These are phyloP conservation scores for Penicillium cinerascens DNA, from an alignment of 495 filamentous ascomycete genomes.

Conservation along the genomic window DNA sequence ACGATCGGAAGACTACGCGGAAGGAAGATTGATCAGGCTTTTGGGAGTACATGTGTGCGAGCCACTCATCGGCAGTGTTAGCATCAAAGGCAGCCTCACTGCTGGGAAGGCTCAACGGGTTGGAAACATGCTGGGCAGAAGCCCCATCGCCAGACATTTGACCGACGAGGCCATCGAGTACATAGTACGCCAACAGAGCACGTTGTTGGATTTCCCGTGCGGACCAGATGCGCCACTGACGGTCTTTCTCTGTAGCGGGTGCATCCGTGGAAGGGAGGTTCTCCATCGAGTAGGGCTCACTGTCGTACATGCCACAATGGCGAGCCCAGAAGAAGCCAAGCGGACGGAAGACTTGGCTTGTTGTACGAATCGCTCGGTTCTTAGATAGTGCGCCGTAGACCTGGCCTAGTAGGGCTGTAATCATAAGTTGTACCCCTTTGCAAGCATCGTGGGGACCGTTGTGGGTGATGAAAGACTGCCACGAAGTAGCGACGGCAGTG, in stretches of 20 bases:
- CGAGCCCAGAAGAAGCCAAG: slow-evolving; percentile 50
- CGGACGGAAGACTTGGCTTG: slow-evolving; percentile 46
- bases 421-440: slow-evolving; percentile 45
- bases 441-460: slow-evolving; percentile 45
- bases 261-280: slow-evolving; percentile 34
- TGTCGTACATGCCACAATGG: slow-evolving; percentile 45
- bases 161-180: slow-evolving; percentile 46
- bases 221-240: slow-evolving; percentile 43
- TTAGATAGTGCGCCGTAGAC: slow-evolving; percentile 47
- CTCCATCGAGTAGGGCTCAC: slow-evolving; percentile 34
- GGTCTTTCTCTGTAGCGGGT: slow-evolving; percentile 34
- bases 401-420: slow-evolving; percentile 46
- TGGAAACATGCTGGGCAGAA: slow-evolving; percentile 43
- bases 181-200: slow-evolving; percentile 44
- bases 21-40: slow-evolving; percentile 36
- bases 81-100: slow-evolving; percentile 45
- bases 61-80: slow-evolving; percentile 41
- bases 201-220: slow-evolving; percentile 47
- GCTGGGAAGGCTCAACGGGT: slow-evolving; percentile 38
- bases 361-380: slow-evolving; percentile 43
- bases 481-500: slow-evolving; percentile 48
- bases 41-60: slow-evolving; percentile 34
- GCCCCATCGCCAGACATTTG: slow-evolving; percentile 45
- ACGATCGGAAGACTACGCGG: slow-evolving; percentile 37
- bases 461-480: slow-evolving; percentile 48